Base-by-base conservation (phyloP, 1,139 yeast species). In the Geotrichum siamense region DNA sequence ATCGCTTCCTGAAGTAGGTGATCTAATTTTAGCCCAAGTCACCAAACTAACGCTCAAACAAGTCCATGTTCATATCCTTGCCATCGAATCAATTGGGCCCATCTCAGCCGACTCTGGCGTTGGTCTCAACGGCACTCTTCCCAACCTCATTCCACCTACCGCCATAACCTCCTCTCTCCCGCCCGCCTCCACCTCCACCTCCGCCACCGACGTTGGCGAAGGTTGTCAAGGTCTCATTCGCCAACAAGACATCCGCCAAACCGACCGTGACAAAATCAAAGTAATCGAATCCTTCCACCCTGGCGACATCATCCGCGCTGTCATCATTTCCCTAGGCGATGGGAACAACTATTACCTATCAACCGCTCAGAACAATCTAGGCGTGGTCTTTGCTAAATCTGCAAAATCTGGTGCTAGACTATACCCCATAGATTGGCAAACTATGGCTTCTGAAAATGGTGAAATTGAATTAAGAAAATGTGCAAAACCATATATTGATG, bases 401-500 rank as follows among this genome's bases (percentile, higher is more conserved):
- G n/a, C n/a, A n/a, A 53, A 53, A 3, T 76, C 81, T 8, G 96
- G 96, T 1, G 79, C 76, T 40, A 67, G 81, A 49, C 79, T 93
- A 91, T 82, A 79, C 55, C 94, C 98, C 2, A 64, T 87, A 30
- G 97, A 91, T 64, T 93, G 98, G 97, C 89, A 87, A 63, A 83
- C 87, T 9, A 91, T 93, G 97, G 74, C 82, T 39, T 79, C 85
- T 51, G 78, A 80, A 3, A 69, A 66, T 34, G 96, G 96, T 1
- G 74, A 72, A 17, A 64, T 78, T 21, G 97, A 89, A 58, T 70
- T 71, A 55, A 73, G 98, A 48, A 93, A 93, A 62, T 86, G 95
- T 65, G 98, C 98, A 4, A 89, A 86, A 62, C 96, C 96, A 8
- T 81, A 82, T 29, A 41, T 38, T 5, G 43, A 39, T 22, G 26